phyloP scores from a whole-genome alignment of 2,329 filamentous ascomycete species.

The Paecilomyces dactylethromorphus region DNA sequence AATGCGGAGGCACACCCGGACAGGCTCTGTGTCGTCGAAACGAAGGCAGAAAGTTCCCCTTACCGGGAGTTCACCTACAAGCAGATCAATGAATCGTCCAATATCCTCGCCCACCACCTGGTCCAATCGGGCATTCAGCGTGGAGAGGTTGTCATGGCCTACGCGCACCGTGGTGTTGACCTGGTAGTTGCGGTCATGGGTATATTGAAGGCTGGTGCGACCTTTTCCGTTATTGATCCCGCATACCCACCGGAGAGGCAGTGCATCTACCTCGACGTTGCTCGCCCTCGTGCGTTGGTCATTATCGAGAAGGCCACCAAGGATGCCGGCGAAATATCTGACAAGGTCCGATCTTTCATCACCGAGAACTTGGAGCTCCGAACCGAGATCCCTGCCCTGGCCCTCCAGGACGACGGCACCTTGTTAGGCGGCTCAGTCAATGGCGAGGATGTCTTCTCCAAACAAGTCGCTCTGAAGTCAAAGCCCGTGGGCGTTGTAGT shows the following conservation, averaged over 20 bases:
- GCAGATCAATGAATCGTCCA: slow-evolving; percentile 81
- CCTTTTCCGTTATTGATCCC: slow-evolving; percentile 64
- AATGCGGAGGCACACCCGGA: slow-evolving; percentile 62
- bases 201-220: slow-evolving; percentile 53
- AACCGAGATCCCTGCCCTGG: slow-evolving; percentile 67
- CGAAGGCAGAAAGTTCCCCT: slow-evolving; percentile 44
- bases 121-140: slow-evolving; percentile 63
- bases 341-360: slow-evolving; percentile 61
- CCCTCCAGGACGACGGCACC: slow-evolving; percentile 62
- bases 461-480: slow-evolving; percentile 46
- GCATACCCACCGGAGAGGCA: slow-evolving; percentile 75
- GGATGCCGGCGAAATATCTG: slow-evolving; percentile 59
- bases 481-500: slow-evolving; percentile 66
- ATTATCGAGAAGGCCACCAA: slow-evolving; percentile 65
- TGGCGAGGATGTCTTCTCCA: slow-evolving; percentile 61
- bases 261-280: slow-evolving; percentile 75
- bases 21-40: slow-evolving; percentile 62
- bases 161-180: slow-evolving; percentile 74
- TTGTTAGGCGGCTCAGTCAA: slow-evolving; percentile 62
- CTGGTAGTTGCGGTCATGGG: slow-evolving; percentile 77
- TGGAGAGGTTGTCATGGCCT: slow-evolving; percentile 92
- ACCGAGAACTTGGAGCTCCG: slow-evolving; percentile 65
- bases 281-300: slow-evolving; percentile 65
- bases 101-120: slow-evolving; percentile 72
- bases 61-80: slow-evolving; percentile 70